Evolutionary conservation across 2,329 filamentous ascomycete species (phyloP).

Genomic region (Lachnellula cervina): DNA sequence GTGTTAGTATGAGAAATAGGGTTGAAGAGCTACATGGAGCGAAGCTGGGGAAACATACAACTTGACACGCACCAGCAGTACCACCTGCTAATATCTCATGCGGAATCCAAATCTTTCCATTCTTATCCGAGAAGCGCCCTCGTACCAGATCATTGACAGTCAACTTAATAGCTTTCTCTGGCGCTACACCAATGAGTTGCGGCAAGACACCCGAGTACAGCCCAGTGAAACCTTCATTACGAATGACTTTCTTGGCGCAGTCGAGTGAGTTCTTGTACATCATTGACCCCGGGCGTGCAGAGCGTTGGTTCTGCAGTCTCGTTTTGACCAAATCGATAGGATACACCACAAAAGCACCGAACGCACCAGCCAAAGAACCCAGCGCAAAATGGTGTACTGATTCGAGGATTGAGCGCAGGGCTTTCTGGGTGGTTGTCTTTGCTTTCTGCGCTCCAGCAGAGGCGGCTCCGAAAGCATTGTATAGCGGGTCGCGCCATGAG

Average conservation of each 20-base stretch:
- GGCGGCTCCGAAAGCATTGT: conserved; percentile 35
- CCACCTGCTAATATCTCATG: conserved; percentile 85
- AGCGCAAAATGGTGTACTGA: conserved; percentile 87
- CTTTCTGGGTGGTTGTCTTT: conserved; percentile 48
- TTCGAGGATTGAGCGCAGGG: conserved; percentile 63
- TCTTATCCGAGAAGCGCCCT: conserved; percentile 65
- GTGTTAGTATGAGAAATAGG: conserved; percentile 10
- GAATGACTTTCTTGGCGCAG: conserved; percentile 87
- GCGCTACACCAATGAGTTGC: conserved; percentile 95
- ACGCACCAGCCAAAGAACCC: conserved; percentile 86
- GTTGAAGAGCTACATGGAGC: background rate
- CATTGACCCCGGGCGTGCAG: conserved; percentile 72
- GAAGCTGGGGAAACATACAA: conserved; percentile 56
- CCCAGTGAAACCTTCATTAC: conserved; percentile 84
- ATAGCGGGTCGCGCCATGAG: conserved; percentile 67
- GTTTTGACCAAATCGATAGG: conserved; percentile 99
- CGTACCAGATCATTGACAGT: conserved; percentile 95
- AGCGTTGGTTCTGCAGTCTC: conserved; percentile 94
- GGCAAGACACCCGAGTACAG: conserved; percentile 93
- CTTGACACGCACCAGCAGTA: conserved; percentile 87
- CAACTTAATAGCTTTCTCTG: conserved; percentile 98
- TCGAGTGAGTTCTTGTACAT: conserved; percentile 97
- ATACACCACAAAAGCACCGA: conserved; percentile 99
- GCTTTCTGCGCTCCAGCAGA: conserved; percentile 41
- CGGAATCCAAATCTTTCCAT: conserved; percentile 65